These are phyloP conservation scores for Aspergillus sclerotioniger DNA, from an alignment of 495 filamentous ascomycete genomes.

Conservation along the genomic window DNA sequence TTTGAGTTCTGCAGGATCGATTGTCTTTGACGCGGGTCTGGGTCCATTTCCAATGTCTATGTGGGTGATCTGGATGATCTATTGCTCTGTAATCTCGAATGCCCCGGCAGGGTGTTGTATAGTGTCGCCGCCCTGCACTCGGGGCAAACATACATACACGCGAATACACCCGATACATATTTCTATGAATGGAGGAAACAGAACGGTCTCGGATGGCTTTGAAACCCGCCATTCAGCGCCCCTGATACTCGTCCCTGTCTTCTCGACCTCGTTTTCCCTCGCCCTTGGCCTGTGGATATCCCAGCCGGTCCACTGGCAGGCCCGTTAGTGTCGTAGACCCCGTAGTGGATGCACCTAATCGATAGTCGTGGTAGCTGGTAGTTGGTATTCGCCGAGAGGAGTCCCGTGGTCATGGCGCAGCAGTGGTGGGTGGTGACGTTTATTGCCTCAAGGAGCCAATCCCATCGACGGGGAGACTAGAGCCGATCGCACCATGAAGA, in stretches of 20 bases:
- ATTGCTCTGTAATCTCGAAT: not conserved
- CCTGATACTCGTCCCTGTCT: not conserved
- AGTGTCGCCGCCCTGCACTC: constrained; percentile 2
- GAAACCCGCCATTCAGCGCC: not conserved
- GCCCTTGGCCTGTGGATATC: not conserved
- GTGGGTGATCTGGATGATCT: not conserved
- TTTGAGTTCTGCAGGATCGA: not conserved
- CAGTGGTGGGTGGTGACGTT: no score
- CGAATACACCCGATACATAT: not conserved
- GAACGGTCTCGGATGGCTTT: not conserved
- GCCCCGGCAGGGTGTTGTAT: constrained; percentile 4
- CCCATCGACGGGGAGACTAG: no score
- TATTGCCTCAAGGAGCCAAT: no score
- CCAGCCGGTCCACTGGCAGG: no score
- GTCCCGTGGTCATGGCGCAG: no score
- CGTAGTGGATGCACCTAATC: no score
- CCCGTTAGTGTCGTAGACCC: no score
- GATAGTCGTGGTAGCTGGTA: no score
- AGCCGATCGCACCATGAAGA: no score
- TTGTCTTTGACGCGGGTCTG: not conserved
- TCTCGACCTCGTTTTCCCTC: not conserved
- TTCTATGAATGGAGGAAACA: not conserved
- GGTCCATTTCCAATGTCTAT: not conserved
- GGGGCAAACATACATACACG: not conserved
- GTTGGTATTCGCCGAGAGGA: no score